Percentiles rank a stretch among this genome's conserved stretches.
Conservation (phyloP, 495 filamentous ascomycete genomes). For the Neurospora sp. region DNA sequence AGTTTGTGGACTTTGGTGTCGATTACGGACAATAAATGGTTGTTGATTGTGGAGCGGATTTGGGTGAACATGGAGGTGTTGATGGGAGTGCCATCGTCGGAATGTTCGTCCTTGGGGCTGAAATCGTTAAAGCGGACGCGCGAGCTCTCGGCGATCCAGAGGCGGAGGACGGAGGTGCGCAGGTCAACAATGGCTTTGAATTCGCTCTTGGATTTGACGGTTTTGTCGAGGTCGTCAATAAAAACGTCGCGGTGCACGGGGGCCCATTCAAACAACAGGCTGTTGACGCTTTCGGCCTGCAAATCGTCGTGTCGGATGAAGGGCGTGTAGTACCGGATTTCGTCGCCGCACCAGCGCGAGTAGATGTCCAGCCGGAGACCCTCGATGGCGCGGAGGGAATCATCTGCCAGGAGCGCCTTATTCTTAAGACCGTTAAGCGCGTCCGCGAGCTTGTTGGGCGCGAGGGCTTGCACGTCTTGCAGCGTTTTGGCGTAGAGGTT, state of each 20-base stretch:
- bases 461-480: conserved; percentile 59
- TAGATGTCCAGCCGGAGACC: conserved; percentile 75
- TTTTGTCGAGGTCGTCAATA: conserved; percentile 45
- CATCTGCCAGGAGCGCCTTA: conserved; percentile 58
- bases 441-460: conserved; percentile 63
- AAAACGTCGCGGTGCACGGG: conserved; percentile 56
- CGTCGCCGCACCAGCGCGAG: conserved; percentile 70
- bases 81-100: background rate
- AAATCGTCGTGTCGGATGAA: conserved; percentile 83
- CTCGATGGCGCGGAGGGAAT: conserved; percentile 50
- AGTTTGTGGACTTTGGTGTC: conserved; percentile 48
- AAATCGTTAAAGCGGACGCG: conserved; percentile 36
- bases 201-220: conserved; percentile 45
- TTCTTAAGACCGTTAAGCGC: conserved; percentile 59
- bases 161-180: conserved; percentile 56
- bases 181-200: conserved; percentile 59
- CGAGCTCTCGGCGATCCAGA: conserved; percentile 56
- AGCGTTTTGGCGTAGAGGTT: conserved; percentile 69
- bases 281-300: conserved; percentile 49
- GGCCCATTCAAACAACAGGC: conserved; percentile 65
- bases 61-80: conserved; percentile 50
- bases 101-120: conserved; percentile 25
- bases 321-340: conserved; percentile 78
- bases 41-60: conserved; percentile 59
- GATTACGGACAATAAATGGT: conserved; percentile 49